Base-by-base conservation (phyloP, 2,329 filamentous ascomycete species). In the Colletotrichum karsti region DNA sequence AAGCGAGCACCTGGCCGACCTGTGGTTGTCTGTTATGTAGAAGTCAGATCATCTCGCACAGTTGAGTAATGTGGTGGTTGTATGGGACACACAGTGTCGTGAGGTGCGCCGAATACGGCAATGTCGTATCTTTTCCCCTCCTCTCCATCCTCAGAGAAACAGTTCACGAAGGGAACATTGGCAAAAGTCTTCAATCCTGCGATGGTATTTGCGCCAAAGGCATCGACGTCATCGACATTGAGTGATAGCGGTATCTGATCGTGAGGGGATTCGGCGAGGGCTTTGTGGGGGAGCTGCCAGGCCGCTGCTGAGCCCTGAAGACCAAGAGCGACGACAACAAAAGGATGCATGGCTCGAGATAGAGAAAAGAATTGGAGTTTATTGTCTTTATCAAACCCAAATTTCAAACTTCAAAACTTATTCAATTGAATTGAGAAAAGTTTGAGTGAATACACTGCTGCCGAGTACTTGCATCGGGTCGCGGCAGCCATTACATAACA, bases 1-100 rank as follows among this genome's bases (percentile, higher is more conserved):
- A 74, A 77, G 3, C 75, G 70, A 7, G 75, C 74, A 8, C 75
- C 75, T 0, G 75, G 75, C 3, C 74, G 70, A 18, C 73, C 73
- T 15, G 74, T 76, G 5, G 69, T 71, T 28, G 70, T 71, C 70
- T 71, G 4, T 24, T 13, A 44, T 12, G 15, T 18, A 13, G 41
- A 2, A 39, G 26, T 41, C 13, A 48, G 42, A 12, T 3, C 15
- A 22, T 8, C 6, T 2, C 13, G 9, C 6, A 10, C 5, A 12
- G 12, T 5, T 9, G 4, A 15, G 20, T 35, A 10, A 55, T 7
- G 35, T 59, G n/a, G 28, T 20, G 15, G 15, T 39, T 9, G 28
- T 28, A 10, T 6, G 15, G 24, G 22, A 70, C 73, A 24, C 8
- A 76, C 75, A 6, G 74, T 76, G 33, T 77, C 75, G 63, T 75